Base-by-base conservation (phyloP, 345 rosid species). In the Trapa incisa region DNA sequence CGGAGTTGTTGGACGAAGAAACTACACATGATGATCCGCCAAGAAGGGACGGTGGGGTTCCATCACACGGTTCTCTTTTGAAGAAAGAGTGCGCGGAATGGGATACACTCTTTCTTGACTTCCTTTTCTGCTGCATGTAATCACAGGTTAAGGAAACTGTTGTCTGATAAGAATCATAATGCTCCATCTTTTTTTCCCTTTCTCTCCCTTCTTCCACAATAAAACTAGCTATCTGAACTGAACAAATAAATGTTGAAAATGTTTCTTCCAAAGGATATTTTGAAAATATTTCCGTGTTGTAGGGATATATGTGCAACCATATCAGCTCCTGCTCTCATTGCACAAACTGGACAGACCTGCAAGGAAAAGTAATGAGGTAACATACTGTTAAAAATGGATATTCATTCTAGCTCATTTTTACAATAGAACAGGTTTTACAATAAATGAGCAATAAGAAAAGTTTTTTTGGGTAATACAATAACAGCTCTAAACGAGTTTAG, bases 261-360 rank as follows among this genome's bases (percentile, higher is more conserved):
- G 17, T 22, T 10, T 41, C 56, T 12, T 47, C 14, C 65, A 78
- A 81, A 85, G 93, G 98, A 93, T 92, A 93, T 88, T 86, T 89
- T 93, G 75, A 88, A 93, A 71, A 88, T 79, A 69, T 86, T 86
- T 69, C 96, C 93, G 72, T 93, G 98, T 64, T 88, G 94, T 69
- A 85, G 76, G 33, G 97, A 89, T 77, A 93, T 93, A 77, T 93
- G 98, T 2, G 97, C 92, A 80, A 93, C 97, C 98, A 93, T 86
- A 77, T 93, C 98, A 36, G 82, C 81, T 61, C 94, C 96, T 69
- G 87, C 98, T 79, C 91, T 93, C 82, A 83, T 65, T 60, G 90
- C 80, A 75, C 98, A 92, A 74, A 89, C 88, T 6, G 98, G 97
- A 73, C 98, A 93, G 45, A 93, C 90, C 98, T 93, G 86, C 83